A percentile compares a stretch with the other conserved stretches of the same genome.
These are phyloP conservation scores for Cucurbita ficifolia DNA, from an alignment of 306 rosid genomes.

Conservation along the genomic window DNA sequence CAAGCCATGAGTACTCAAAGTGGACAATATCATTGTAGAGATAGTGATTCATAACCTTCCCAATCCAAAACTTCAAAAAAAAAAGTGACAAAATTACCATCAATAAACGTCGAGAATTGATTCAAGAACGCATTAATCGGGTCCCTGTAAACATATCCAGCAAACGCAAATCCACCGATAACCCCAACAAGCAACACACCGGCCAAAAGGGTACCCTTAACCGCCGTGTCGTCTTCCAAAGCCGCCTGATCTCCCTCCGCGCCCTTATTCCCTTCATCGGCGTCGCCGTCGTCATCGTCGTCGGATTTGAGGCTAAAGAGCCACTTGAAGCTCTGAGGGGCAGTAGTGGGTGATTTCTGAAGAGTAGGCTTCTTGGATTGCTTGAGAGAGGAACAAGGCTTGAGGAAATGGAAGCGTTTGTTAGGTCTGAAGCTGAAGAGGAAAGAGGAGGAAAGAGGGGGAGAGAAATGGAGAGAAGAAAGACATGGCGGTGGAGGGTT, in stretches of 20 bases:
- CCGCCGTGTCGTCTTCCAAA: constrained; percentile 25
- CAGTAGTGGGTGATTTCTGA: constrained; percentile 32
- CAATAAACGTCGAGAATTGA: constrained; percentile 55
- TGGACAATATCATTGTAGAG: too few species aligned
- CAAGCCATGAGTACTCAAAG: too few species aligned
- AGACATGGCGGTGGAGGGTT: constrained; percentile 30
- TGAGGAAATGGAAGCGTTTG: constrained; percentile 40
- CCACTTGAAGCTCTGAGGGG: constrained; percentile 43
- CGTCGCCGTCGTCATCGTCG: constrained; percentile 10
- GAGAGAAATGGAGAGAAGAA: constrained; percentile 18
- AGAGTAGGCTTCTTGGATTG: constrained; percentile 48
- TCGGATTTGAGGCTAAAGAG: constrained; percentile 39
- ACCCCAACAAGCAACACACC: constrained; percentile 55
- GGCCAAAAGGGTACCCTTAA: constrained; percentile 71
- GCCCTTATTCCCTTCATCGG: neutral
- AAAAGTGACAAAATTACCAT: constrained; percentile 25
- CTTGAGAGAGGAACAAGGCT: constrained; percentile 65
- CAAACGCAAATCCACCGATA: constrained; percentile 71
- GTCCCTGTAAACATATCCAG: constrained; percentile 66
- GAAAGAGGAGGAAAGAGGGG: constrained; percentile 18
- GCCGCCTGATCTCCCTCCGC: neutral
- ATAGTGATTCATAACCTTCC: too few species aligned
- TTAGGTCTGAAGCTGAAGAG: constrained; percentile 33
- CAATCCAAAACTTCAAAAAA: neutral
- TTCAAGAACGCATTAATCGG: constrained; percentile 56